A percentile compares a stretch with the other conserved stretches of the same genome.
Conservation (phyloP, 176 grass and related monocot genomes). For the Avena sativa region DNA sequence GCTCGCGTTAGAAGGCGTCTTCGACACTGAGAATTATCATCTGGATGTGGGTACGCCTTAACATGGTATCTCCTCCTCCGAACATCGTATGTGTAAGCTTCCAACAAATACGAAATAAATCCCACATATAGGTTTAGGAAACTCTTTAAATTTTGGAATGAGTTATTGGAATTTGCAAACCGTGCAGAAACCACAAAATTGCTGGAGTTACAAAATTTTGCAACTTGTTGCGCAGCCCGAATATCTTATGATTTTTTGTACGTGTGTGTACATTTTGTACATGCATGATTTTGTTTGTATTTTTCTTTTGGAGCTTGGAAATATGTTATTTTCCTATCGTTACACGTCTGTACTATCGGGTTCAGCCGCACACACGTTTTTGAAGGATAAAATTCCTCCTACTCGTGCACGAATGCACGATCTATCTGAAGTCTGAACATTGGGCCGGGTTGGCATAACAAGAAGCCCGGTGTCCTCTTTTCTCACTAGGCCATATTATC, state of each 20-base stretch:
- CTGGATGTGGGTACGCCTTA: no score
- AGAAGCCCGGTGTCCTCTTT: neutral
- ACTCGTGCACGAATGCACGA: no score
- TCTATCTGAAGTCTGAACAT: neutral
- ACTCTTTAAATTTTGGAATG: neutral
- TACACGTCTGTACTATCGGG: no score
- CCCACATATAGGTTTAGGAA: neutral
- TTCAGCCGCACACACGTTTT: no score
- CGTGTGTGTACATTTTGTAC: no score
- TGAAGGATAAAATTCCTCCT: no score
- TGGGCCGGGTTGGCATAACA: neutral
- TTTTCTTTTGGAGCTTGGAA: no score
- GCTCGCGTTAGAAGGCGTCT: no score
- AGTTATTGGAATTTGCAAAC: neutral
- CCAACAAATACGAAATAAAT: neutral
- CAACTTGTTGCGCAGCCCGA: neutral
- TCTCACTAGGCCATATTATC: neutral
- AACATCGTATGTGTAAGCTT: neutral
- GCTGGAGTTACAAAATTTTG: neutral
- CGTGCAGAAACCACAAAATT: neutral
- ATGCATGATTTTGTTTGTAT: no score
- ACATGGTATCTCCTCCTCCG: neutral
- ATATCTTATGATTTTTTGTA: neutral
- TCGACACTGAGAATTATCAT: no score
- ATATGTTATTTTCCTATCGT: no score